Conservation (phyloP, 352 stramenopile genomes). For the Phytophthora fragariaefolia region DNA sequence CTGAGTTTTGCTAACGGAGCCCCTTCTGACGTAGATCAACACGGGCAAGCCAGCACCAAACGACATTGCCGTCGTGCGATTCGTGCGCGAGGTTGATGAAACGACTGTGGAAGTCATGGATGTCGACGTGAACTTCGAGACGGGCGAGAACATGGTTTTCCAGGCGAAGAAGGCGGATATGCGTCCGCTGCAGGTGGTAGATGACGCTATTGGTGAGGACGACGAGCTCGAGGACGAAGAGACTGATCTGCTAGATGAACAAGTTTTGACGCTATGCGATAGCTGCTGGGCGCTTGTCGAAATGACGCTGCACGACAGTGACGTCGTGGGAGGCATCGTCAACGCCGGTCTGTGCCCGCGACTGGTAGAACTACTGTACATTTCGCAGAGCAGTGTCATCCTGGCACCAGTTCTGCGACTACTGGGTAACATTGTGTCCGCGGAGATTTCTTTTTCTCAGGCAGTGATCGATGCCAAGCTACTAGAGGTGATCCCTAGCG, state of each 20-base stretch:
- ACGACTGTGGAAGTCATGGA: constrained; percentile 84
- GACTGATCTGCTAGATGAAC: constrained; percentile 77
- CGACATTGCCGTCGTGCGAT: constrained; percentile 86
- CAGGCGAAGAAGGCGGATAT: constrained; percentile 63
- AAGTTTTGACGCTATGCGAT: constrained; percentile 87
- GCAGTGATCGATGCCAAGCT: constrained; percentile 81
- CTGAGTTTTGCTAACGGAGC: constrained; percentile 12
- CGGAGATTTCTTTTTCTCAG: constrained; percentile 77
- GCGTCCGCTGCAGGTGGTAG: constrained; percentile 80
- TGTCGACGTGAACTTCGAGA: constrained; percentile 90
- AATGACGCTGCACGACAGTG: constrained; percentile 76
- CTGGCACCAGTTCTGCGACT: constrained; percentile 78
- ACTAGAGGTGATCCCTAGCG: constrained; percentile 81
- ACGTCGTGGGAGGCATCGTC: constrained; percentile 71
- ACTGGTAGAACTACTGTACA: constrained; percentile 84
- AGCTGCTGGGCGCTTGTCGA: constrained; percentile 87
- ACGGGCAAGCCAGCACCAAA: constrained; percentile 84
- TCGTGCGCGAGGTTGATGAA: constrained; percentile 79
- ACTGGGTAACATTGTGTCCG: constrained; percentile 85
- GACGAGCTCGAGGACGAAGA: constrained; percentile 79
- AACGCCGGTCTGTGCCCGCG: constrained; percentile 65
- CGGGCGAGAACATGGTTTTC: constrained; percentile 86
- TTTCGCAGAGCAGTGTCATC: constrained; percentile 86
- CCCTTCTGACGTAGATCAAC: constrained; percentile 49
- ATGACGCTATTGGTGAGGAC: constrained; percentile 81